Percentiles rank a stretch among this genome's conserved stretches.
Evolutionary conservation across 1,284 basidiomycete species (phyloP).

Genomic region (Melampsora larici-populina): DNA sequence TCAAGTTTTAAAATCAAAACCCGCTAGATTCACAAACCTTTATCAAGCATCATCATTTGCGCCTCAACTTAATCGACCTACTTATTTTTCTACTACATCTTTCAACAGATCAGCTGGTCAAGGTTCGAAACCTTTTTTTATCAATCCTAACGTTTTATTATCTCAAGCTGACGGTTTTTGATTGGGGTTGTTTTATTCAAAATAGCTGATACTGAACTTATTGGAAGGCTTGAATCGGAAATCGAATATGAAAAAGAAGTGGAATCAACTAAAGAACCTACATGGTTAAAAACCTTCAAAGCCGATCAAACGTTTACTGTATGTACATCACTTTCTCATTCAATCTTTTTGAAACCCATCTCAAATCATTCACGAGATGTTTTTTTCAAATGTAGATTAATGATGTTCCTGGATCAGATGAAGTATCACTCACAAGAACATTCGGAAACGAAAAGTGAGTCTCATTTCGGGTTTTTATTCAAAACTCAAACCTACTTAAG

Average conservation of each 20-base stretch:
- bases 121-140: background rate
- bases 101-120: background rate
- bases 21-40: background rate
- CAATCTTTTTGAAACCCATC: too few relatives aligned
- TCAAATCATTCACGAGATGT: too few relatives aligned
- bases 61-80: background rate
- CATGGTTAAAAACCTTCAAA: constrained; percentile 39
- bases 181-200: background rate
- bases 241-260: constrained; percentile 32
- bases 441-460: constrained; percentile 43
- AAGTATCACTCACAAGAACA: constrained; percentile 21
- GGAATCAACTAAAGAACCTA: constrained; percentile 27
- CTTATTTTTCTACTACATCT: background rate
- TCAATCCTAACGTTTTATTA: background rate
- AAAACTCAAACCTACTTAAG: background rate
- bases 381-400: constrained; percentile 1
- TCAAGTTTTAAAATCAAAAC: background rate
- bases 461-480: background rate
- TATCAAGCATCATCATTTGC: background rate
- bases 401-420: constrained; percentile 30
- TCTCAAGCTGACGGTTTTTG: background rate
- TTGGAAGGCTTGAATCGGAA: constrained; percentile 35
- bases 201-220: constrained; percentile 33
- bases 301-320: constrained; percentile 41
- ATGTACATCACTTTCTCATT: background rate